Percentiles rank a stretch among this genome's conserved stretches.
Evolutionary conservation across 2,329 filamentous ascomycete genomes (phyloP).

Genomic region (Penicillium nordicum): DNA sequence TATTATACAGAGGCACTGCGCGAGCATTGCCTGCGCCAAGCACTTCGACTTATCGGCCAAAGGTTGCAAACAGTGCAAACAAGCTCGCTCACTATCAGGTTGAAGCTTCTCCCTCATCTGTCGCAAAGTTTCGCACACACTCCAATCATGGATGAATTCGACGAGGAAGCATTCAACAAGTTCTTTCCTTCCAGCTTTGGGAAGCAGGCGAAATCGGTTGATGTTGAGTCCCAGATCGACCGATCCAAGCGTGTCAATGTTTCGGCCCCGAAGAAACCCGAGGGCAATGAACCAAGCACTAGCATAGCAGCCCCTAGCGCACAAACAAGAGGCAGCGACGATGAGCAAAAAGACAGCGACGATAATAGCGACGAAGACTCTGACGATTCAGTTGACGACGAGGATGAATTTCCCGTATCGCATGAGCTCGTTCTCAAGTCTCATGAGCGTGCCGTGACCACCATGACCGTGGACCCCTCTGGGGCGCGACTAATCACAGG

Average conservation of each 20-base stretch:
- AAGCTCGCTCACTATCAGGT: slow-evolving; percentile 20
- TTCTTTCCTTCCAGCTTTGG: slow-evolving; percentile 84
- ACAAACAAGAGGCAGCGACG: slow-evolving; percentile 23
- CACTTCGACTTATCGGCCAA: neutral
- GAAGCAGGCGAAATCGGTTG: slow-evolving; percentile 69
- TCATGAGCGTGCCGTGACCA: slow-evolving; percentile 82
- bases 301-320: slow-evolving; percentile 22
- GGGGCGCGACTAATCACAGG: slow-evolving; percentile 84
- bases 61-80: slow-evolving; percentile 29
- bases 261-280: slow-evolving; percentile 34
- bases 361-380: slow-evolving; percentile 48
- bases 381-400: slow-evolving; percentile 60
- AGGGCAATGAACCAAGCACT: slow-evolving; percentile 25
- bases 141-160: slow-evolving; percentile 40
- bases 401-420: slow-evolving; percentile 85
- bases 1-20: neutral
- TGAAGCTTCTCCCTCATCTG: slow-evolving; percentile 7
- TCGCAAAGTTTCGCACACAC: slow-evolving; percentile 6
- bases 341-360: slow-evolving; percentile 33
- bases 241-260: slow-evolving; percentile 63
- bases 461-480: slow-evolving; percentile 76
- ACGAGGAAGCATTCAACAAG: slow-evolving; percentile 47
- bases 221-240: slow-evolving; percentile 78
- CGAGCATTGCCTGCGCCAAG: neutral
- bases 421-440: slow-evolving; percentile 92